Conservation (phyloP, 208 protist species). For the Wallacemonas sp. region DNA sequence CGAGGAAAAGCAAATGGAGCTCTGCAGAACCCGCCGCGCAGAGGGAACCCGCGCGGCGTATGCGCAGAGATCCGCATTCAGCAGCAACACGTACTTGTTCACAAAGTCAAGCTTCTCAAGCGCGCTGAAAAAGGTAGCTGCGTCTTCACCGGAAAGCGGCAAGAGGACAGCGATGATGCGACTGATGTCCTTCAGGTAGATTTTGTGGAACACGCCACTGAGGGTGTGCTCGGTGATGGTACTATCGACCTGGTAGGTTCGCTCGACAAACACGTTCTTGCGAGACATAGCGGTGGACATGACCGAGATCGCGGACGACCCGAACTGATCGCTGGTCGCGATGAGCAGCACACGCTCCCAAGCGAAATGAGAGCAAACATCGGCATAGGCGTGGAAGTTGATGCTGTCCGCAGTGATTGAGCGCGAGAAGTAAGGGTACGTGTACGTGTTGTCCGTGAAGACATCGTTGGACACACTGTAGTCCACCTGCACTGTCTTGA, state of each 20-base stretch:
- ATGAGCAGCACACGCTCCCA: slow-evolving; percentile 87
- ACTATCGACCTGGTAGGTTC: slow-evolving; percentile 43
- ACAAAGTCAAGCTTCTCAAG: slow-evolving; percentile 50
- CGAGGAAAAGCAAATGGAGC: slow-evolving; percentile 80
- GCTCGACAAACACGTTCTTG: slow-evolving; percentile 73
- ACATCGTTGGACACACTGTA: slow-evolving; percentile 65
- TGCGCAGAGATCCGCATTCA: slow-evolving; percentile 64
- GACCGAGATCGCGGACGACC: slow-evolving; percentile 31
- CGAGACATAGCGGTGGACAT: slow-evolving; percentile 48
- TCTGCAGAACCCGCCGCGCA: slow-evolving; percentile 52
- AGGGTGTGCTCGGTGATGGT: slow-evolving; percentile 26
- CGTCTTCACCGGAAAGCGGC: slow-evolving; percentile 38
- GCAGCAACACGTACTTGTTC: slow-evolving; percentile 78
- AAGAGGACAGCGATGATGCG: slow-evolving; percentile 55
- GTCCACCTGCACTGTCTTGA: slow-evolving; percentile 67
- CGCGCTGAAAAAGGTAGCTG: slow-evolving; percentile 64
- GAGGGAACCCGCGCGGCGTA: slow-evolving; percentile 30
- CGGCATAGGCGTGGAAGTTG: slow-evolving; percentile 50
- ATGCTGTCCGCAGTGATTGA: slow-evolving; percentile 48
- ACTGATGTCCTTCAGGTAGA: slow-evolving; percentile 68
- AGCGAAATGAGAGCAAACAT: slow-evolving; percentile 64
- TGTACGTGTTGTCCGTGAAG: slow-evolving; percentile 50
- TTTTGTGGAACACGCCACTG: slow-evolving; percentile 39
- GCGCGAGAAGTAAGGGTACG: slow-evolving; percentile 81
- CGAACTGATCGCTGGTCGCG: slow-evolving; percentile 57